These are phyloP conservation scores for Aspergillus sp. DNA, from an alignment of 2,329 filamentous ascomycete species.

Conservation along the genomic window DNA sequence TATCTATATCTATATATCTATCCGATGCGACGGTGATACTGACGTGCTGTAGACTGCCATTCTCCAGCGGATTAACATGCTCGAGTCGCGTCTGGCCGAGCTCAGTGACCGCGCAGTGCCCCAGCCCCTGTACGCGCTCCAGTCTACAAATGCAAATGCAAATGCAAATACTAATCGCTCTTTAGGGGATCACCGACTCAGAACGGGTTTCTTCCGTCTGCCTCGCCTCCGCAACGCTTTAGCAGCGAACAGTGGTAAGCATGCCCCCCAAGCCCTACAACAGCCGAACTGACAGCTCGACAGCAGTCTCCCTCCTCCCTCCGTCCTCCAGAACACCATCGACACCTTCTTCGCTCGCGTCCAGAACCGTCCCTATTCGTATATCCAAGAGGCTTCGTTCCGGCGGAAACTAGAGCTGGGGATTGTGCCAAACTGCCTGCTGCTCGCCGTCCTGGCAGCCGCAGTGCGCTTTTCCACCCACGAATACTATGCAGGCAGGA, in stretches of 20 bases:
- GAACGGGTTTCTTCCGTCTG: not conserved
- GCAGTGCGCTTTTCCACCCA: constrained; percentile 32
- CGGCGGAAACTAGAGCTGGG: constrained; percentile 26
- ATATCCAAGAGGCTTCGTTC: constrained; percentile 38
- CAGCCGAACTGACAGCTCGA: not conserved
- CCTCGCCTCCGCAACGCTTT: not conserved
- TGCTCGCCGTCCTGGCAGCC: constrained; percentile 33
- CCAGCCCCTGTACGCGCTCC: not conserved
- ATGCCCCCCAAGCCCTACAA: not conserved
- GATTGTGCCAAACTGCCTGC: constrained; percentile 29
- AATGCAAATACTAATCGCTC: not conserved
- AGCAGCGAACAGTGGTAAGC: not conserved
- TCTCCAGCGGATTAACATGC: constrained; percentile 20
- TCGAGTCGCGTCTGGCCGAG: constrained; percentile 25
- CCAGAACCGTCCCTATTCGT: constrained; percentile 42
- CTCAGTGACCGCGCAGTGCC: constrained; percentile 15
- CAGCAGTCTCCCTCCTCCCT: constrained; percentile 11
- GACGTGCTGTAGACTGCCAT: constrained; percentile 11
- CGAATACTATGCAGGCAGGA: constrained; percentile 26
- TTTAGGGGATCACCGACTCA: not conserved
- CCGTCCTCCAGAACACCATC: constrained; percentile 21
- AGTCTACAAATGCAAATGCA: not conserved
- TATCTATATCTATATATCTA: too few relatives aligned
- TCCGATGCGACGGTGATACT: not conserved
- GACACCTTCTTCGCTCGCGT: constrained; percentile 34